A percentile compares a stretch with the other conserved stretches of the same genome.
Evolutionary conservation across 768 basidiomycete genomes (phyloP).

Genomic region (Mycena leptocephala): DNA sequence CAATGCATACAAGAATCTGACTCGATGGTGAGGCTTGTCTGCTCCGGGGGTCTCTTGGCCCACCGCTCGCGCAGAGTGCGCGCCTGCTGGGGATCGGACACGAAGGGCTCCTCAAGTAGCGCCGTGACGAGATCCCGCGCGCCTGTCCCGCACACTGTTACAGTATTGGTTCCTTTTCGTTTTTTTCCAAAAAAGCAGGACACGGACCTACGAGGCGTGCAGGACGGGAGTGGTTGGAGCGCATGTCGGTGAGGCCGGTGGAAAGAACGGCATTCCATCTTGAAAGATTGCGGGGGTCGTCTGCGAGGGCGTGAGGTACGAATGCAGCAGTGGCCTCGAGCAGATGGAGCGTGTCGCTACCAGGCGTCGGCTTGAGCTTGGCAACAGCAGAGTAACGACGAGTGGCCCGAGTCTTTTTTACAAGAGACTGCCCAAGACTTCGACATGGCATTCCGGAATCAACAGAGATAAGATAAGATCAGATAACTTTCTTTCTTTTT

Average conservation of each 20-base stretch:
- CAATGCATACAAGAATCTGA: conserved; percentile 53
- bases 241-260: conserved; percentile 8
- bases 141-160: conserved; percentile 67
- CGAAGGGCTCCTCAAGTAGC: conserved; percentile 80
- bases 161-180: neutral
- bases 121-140: conserved; percentile 77
- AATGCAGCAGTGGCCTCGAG: conserved; percentile 26
- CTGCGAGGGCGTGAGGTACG: conserved; percentile 16
- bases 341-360: conserved; percentile 3
- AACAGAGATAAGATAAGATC: no score
- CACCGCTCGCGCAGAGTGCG: conserved; percentile 67
- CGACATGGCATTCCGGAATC: neutral
- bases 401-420: neutral
- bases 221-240: conserved; percentile 12
- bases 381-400: conserved; percentile 25
- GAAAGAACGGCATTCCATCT: conserved; percentile 23
- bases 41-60: conserved; percentile 46
- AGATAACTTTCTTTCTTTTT: neutral
- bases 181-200: neutral
- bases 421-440: neutral
- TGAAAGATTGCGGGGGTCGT: conserved; percentile 13
- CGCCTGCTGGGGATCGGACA: conserved; percentile 63
- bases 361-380: conserved; percentile 23
- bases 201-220: conserved; percentile 31
- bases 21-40: conserved; percentile 55